Base-by-base conservation (phyloP, 1,284 basidiomycete genomes). In the Xerocomus cyaneibrunnescens region DNA sequence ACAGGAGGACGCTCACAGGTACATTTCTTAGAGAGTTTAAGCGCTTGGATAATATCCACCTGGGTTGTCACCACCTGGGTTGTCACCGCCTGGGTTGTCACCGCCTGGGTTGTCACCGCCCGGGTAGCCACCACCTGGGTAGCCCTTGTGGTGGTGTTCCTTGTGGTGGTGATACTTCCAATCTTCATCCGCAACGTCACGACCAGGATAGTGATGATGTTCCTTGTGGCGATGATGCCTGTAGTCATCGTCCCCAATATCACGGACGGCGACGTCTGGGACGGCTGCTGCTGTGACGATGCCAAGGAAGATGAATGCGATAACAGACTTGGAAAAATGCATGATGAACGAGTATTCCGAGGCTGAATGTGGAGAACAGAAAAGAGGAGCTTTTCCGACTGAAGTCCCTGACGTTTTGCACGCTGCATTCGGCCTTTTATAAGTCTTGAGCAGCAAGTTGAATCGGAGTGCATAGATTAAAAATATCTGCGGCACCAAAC, bases 291-390 rank as follows among this genome's bases (percentile, higher is more conserved):
- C 53, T 0, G 36, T 5, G 21, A 25, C 32, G 17, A 57, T 8
- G 9, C 52, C 17, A 21, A 57, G 38, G 36, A 56, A 56, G 48
- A 51, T 10, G 31, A 57, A 59, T n/a, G 31, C 52, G 31, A 59
- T 35, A 8, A 57, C 42, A 25, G 52, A 46, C 7, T 56, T 51
- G 13, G 57, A 13, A 16, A 59, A 56, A 23, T 30, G 57, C 56
- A 59, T 57, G 41, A 19, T 48, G 30, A 42, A 25, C 2, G 5
- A 40, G 16, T 40, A 28, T 30, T 3, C 3, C 3, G 28, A 14
- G n/a, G 14, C 25, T 10, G 38, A 23, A 2, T 22, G 14, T 9
- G 30, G 35, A n/a, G 10, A n/a, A 51, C 21, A 45, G 37, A 17
- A 31, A 28, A 37, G 30, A 22, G 22, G 25, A 22, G n/a, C 17